Evolutionary conservation across 352 stramenopile species (phyloP), one percentile per base, ranked within the genome.

Genomic region (Blastocystis sp.): DNA sequence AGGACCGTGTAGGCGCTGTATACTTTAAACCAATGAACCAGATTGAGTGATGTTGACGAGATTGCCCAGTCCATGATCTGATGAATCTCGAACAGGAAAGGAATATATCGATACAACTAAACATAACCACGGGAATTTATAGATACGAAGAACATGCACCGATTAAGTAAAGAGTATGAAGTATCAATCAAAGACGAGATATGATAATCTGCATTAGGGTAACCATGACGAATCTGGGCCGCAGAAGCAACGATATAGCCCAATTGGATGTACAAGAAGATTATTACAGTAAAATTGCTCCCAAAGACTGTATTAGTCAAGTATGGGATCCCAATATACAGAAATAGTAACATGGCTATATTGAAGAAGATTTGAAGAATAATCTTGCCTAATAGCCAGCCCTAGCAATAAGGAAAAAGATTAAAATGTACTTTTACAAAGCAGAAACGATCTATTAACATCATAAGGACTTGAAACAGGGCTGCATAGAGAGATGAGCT

Each of bases 21-120:
- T 17, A 84, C 73, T 6, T 84, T 84, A 19, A 84, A 68, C 73
- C 73, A 84, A 44, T 84, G 73, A 17, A 84, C 44, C 9, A 84
- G 22, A 35, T 84, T 84, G 22, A 84, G 73, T 9, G 73, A 66
- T 0, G 73, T 84, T 37, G 24, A 69, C 22, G 27, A 42, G 27
- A 84, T 84, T 0, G 66, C 40, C 78, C 78, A 89, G 57, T 89
- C 78, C 35, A 89, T 48, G 13, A 78, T 79, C 51, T 89, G 78
- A 53, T 89, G 78, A 11, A 89, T 64, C 51, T 89, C 78, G 54
- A 89, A 89, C 15, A 89, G 66, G 59, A 89, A 89, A 22, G 78
- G 78, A n/a, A 89, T 89, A 33, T 89, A 89, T 7, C 48, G 48
- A 42, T 89, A 89, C n/a, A 33, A 68, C 73, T 84, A 42, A 6